Evolutionary conservation across 805 yeast species (phyloP).

Genomic region (Metschnikowia koreensis): DNA sequence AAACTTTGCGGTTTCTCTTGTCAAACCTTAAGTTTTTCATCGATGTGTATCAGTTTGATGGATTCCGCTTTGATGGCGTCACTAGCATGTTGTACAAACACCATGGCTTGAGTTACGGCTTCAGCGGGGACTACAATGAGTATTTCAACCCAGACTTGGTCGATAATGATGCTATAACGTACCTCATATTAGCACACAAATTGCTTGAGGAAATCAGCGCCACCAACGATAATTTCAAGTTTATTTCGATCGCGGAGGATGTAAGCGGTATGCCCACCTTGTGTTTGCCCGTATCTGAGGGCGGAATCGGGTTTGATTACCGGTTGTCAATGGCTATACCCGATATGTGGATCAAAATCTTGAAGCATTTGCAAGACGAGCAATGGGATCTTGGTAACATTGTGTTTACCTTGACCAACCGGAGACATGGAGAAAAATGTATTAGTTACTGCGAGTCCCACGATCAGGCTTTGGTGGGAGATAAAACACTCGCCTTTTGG

Average conservation of each 20-base stretch:
- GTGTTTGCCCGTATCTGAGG: slow-evolving; percentile 67
- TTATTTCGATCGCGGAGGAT: slow-evolving; percentile 89
- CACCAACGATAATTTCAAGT: slow-evolving; percentile 35
- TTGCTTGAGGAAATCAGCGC: slow-evolving; percentile 56
- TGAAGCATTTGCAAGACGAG: slow-evolving; percentile 82
- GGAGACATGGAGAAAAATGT: slow-evolving; percentile 85
- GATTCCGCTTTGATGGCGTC: slow-evolving; percentile 96
- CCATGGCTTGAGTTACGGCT: slow-evolving; percentile 89
- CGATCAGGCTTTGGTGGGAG: slow-evolving; percentile 97
- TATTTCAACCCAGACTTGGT: slow-evolving; percentile 76
- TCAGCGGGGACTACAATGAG: slow-evolving; percentile 90
- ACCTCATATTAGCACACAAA: slow-evolving; percentile 87
- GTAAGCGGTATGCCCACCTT: slow-evolving; percentile 97
- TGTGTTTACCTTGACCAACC: slow-evolving; percentile 77
- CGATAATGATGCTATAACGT: slow-evolving; percentile 83
- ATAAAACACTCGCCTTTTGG: slow-evolving; percentile 96
- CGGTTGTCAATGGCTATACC: slow-evolving; percentile 96
- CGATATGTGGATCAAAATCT: slow-evolving; percentile 96
- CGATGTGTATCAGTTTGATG: slow-evolving; percentile 85
- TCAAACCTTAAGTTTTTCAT: slow-evolving; percentile 81
- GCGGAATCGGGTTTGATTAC: slow-evolving; percentile 94
- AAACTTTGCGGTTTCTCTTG: slow-evolving; percentile 81
- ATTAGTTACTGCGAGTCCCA: slow-evolving; percentile 93
- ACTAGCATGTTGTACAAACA: slow-evolving; percentile 89
- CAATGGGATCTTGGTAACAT: slow-evolving; percentile 88